phyloP scores from a whole-genome alignment of 108 stramenopile genomes.

The Cyclotella atomus region DNA sequence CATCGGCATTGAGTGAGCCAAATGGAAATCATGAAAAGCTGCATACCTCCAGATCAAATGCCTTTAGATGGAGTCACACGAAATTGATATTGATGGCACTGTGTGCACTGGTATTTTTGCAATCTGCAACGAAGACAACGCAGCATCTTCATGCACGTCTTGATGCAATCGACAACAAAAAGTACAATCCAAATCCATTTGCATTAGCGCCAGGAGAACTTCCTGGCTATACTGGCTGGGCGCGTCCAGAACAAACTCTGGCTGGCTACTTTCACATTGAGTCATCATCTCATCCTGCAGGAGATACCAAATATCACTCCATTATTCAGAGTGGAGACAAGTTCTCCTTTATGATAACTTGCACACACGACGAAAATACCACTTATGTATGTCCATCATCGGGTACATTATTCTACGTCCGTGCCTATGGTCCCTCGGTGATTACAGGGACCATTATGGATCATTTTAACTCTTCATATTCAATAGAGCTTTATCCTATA shows the following conservation, averaged over 20 bases:
- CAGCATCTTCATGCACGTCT: too few species aligned
- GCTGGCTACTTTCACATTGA: conserved; percentile 59
- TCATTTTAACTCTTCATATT: conserved; percentile 41
- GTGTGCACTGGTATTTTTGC: neutral
- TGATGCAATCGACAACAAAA: neutral
- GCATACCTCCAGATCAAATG: neutral
- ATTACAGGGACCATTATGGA: conserved; percentile 54
- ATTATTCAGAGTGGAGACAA: conserved; percentile 20
- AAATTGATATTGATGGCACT: neutral
- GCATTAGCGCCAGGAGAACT: conserved; percentile 60
- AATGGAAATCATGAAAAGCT: neutral
- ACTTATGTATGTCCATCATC: conserved; percentile 28
- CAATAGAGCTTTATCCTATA: conserved; percentile 39
- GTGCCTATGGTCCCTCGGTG: conserved; percentile 79
- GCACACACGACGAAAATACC: conserved; percentile 37
- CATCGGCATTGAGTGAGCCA: too few species aligned
- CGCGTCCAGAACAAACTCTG: conserved; percentile 66
- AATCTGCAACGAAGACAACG: neutral
- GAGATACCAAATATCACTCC: conserved; percentile 21
- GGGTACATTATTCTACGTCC: conserved; percentile 60
- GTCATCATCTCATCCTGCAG: conserved; percentile 24
- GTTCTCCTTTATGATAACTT: conserved; percentile 37
- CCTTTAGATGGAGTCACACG: neutral
- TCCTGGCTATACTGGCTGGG: conserved; percentile 86
- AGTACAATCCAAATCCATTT: conserved; percentile 16